Evolutionary conservation across 2,329 filamentous ascomycete genomes (phyloP).

Genomic region (Exophiala sp.): DNA sequence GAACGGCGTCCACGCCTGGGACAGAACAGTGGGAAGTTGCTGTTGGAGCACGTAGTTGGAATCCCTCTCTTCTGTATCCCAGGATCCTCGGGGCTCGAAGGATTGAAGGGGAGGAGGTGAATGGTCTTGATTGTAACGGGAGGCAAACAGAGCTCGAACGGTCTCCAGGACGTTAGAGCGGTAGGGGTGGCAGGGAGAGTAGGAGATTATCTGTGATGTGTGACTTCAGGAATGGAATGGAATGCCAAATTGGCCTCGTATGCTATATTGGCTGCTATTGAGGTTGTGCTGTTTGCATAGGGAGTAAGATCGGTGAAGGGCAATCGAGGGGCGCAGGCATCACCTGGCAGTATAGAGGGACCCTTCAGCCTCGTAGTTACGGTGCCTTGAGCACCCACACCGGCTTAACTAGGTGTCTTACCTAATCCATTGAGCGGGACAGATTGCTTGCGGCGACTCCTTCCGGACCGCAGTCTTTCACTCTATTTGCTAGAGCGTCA

Average conservation of each 20-base stretch:
- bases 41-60: background rate
- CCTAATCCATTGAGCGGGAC: background rate
- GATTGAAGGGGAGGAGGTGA: constrained; percentile 2
- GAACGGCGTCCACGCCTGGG: constrained; percentile 6
- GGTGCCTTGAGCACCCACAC: no score
- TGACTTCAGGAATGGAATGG: background rate
- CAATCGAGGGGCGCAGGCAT: constrained; percentile 8
- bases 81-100: background rate
- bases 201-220: no score
- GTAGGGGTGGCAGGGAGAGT: background rate
- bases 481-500: background rate
- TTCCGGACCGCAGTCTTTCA: background rate
- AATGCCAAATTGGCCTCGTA: background rate
- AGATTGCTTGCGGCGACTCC: background rate
- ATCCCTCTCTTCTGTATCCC: constrained; percentile 2
- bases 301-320: background rate
- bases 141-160: constrained; percentile 21
- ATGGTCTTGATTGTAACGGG: constrained; percentile 8
- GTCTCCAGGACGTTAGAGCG: constrained; percentile 14
- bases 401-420: no score
- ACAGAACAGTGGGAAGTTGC: background rate
- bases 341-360: background rate
- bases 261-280: constrained; percentile 3
- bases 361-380: constrained; percentile 1
- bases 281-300: background rate